A percentile compares a stretch with the other conserved stretches of the same genome.
Evolutionary conservation across 352 stramenopile species (phyloP).

Genomic region (Phytophthora capsici): DNA sequence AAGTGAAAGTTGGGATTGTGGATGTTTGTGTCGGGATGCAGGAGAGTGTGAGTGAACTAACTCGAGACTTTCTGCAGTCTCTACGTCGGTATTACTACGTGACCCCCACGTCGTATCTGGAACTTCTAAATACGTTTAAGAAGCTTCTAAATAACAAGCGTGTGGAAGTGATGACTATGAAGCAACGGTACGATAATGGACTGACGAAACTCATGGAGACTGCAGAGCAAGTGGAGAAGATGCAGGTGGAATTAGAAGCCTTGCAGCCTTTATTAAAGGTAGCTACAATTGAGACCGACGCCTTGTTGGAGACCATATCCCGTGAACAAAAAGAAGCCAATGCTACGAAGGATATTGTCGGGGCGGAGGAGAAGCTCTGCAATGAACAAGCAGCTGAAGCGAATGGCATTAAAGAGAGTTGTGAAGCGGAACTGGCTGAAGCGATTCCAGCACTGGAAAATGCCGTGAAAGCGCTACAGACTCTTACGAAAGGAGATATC

Average conservation of each 20-base stretch:
- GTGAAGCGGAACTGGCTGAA: slow-evolving; percentile 92
- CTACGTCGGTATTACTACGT: slow-evolving; percentile 96
- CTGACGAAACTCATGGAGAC: slow-evolving; percentile 94
- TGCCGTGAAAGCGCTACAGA: slow-evolving; percentile 92
- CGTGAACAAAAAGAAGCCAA: slow-evolving; percentile 90
- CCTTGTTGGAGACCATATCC: slow-evolving; percentile 88
- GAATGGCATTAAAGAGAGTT: slow-evolving; percentile 90
- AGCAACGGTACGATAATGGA: slow-evolving; percentile 93
- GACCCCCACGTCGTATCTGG: slow-evolving; percentile 95
- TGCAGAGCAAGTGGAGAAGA: slow-evolving; percentile 93
- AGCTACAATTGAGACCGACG: slow-evolving; percentile 91
- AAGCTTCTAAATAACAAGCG: slow-evolving; percentile 92
- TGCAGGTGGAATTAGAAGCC: slow-evolving; percentile 93
- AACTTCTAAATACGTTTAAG: slow-evolving; percentile 96
- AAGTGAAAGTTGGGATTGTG: slow-evolving; percentile 89
- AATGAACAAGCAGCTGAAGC: slow-evolving; percentile 90
- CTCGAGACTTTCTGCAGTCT: slow-evolving; percentile 82
- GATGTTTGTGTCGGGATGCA: slow-evolving; percentile 97
- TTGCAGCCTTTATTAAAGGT: slow-evolving; percentile 93
- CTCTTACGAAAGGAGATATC: slow-evolving; percentile 94
- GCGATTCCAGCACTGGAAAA: slow-evolving; percentile 93
- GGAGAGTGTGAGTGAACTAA: slow-evolving; percentile 89
- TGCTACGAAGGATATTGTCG: slow-evolving; percentile 83
- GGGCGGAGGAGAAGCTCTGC: slow-evolving; percentile 85
- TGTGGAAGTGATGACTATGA: slow-evolving; percentile 91